phyloP scores from a whole-genome alignment of 129 eudicot genomes.

The Saposhnikovia divaricata region DNA sequence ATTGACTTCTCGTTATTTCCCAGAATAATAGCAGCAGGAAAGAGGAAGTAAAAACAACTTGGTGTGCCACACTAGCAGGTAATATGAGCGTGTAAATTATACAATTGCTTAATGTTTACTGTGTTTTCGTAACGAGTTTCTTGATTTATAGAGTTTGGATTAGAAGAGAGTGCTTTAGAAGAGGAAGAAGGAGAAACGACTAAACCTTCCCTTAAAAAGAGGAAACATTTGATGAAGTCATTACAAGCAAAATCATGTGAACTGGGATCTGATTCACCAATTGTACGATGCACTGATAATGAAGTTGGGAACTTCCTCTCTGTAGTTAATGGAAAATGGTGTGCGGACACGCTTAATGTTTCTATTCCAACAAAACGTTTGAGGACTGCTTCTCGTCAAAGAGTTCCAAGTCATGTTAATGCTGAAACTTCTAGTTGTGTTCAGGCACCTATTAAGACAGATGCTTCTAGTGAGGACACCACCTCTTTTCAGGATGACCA shows the following conservation, averaged over 20 bases:
- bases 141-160: constrained; percentile 9
- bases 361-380: constrained; percentile 79
- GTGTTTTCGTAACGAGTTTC: constrained; percentile 2
- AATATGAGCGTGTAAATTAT: constrained; percentile 6
- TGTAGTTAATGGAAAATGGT: constrained; percentile 43
- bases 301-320: constrained; percentile 44
- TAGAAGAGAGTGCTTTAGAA: constrained; percentile 51
- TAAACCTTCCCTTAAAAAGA: constrained; percentile 52
- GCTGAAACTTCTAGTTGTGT: constrained; percentile 52
- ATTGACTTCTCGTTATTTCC: not conserved
- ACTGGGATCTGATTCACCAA: constrained; percentile 35
- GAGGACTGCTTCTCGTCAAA: constrained; percentile 87
- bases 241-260: constrained; percentile 50
- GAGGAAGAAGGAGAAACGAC: constrained; percentile 87
- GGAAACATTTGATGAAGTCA: constrained; percentile 37
- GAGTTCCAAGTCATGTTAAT: constrained; percentile 62
- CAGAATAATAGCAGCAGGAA: not conserved
- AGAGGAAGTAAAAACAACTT: constrained; percentile 75
- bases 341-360: constrained; percentile 45
- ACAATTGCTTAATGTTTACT: not conserved
- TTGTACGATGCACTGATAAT: constrained; percentile 39
- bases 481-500: constrained; percentile 93
- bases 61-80: constrained; percentile 70
- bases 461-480: constrained; percentile 93
- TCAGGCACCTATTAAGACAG: constrained; percentile 61